Evolutionary conservation across 805 yeast species (phyloP).

Genomic region (Monosporozyma unispora): DNA sequence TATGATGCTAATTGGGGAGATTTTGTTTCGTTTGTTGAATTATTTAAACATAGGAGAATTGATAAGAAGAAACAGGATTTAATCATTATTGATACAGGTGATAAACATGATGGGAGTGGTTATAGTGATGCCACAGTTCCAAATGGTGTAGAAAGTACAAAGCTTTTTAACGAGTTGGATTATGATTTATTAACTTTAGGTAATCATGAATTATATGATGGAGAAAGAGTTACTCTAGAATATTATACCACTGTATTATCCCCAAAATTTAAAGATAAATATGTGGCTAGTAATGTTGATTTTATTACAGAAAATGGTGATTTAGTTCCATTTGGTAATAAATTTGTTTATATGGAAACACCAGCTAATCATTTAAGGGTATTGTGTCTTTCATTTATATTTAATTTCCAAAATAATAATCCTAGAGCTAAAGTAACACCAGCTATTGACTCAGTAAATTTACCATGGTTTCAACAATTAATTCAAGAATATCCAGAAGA

Average conservation of each 20-base stretch:
- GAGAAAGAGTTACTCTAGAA: constrained; percentile 58
- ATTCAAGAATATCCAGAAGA: constrained; percentile 29
- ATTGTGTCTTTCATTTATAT: constrained; percentile 69
- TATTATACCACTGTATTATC: constrained; percentile 47
- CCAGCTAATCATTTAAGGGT: constrained; percentile 41
- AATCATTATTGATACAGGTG: constrained; percentile 79
- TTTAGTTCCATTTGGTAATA: constrained; percentile 59
- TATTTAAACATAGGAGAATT: constrained; percentile 33
- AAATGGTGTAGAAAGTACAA: constrained; percentile 56
- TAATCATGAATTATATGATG: constrained; percentile 79
- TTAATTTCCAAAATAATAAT: constrained; percentile 57
- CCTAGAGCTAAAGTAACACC: constrained; percentile 55
- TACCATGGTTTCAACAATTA: constrained; percentile 56
- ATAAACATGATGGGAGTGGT: constrained; percentile 92
- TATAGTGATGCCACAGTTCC: constrained; percentile 69
- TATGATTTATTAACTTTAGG: constrained; percentile 81
- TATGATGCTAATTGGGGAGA: constrained; percentile 93
- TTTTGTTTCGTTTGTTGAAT: constrained; percentile 56
- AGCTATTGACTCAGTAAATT: constrained; percentile 38
- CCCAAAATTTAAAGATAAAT: constrained; percentile 46
- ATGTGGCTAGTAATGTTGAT: constrained; percentile 67
- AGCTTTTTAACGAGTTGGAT: constrained; percentile 52
- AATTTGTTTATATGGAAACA: constrained; percentile 58
- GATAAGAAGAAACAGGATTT: constrained; percentile 44
- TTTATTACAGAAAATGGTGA: constrained; percentile 35